Evolutionary conservation across 225 moss, liverwort and hornwort genomes (phyloP), one percentile per base, ranked within the genome.

Genomic region (Marchantia paleacea): DNA sequence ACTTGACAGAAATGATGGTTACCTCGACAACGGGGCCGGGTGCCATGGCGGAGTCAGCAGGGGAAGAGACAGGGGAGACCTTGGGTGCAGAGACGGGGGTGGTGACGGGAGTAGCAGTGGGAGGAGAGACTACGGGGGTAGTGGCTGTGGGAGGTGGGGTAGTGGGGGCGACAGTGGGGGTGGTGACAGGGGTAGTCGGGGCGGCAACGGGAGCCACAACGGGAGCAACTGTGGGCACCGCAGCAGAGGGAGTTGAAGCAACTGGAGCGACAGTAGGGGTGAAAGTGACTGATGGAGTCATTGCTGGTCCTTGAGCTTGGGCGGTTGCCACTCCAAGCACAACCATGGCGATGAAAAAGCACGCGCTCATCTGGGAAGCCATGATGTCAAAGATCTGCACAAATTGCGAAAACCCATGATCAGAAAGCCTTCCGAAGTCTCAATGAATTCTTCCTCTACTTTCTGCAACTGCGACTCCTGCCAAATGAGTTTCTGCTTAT

Each of bases 261-360:
- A 50, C 63, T 9, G 78, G 64, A 29, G 75, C 20, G 12, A 58
- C 54, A 65, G 64, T 50, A 7, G 78, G 78, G 52, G 50, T 51
- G 19, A 20, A 10, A 25, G 78, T 25, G 66, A n/a, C 63, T 67
- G 65, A 49, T n/a, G 39, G 39, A 39, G 39, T 5, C 39, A 5
- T 39, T 39, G 66, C 76, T 31, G 76, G 76, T 60, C 76, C 66
- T 66, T 76, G 78, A 7, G 51, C 78, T 15, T 51, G 51, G 50
- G 63, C 66, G 9, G 48, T 49, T 51, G 78, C 39, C 76, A 78
- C 50, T 66, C 78, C 78, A 28, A 78, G 78, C 24, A 78, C 16
- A 25, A 78, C 78, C 78, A 78, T 65, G 24, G 78, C 78, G 65
- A 78, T 53, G 78, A 78, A 78, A 24, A 78, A 10, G 60, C 64